These are phyloP conservation scores for Cordyceps tenuipes DNA, from an alignment of 2,329 filamentous ascomycete species.

Conservation along the genomic window DNA sequence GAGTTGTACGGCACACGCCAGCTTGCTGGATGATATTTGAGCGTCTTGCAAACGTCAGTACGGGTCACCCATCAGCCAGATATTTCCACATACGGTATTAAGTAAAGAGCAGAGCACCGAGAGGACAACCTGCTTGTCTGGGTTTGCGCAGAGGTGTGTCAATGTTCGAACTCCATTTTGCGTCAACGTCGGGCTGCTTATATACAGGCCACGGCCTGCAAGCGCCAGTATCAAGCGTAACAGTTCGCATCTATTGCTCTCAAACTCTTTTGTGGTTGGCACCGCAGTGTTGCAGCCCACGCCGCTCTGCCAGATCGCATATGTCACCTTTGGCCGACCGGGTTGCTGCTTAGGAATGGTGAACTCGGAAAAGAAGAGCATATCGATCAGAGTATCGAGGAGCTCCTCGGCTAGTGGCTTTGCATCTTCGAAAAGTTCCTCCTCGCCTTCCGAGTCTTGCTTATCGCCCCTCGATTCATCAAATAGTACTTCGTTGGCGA, in stretches of 20 bases:
- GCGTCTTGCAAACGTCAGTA: constrained; percentile 46
- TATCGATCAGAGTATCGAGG: constrained; percentile 78
- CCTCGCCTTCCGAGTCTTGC: constrained; percentile 34
- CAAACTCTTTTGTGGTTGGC: constrained; percentile 81
- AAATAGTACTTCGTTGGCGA: constrained; percentile 72
- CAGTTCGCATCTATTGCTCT: constrained; percentile 88
- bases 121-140: constrained; percentile 85
- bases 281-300: constrained; percentile 90
- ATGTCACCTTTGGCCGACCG: constrained; percentile 72
- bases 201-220: constrained; percentile 88
- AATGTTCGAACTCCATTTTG: constrained; percentile 75
- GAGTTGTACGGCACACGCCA: constrained; percentile 95
- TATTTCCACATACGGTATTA: constrained; percentile 62
- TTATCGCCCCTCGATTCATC: constrained; percentile 60
- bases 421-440: constrained; percentile 66
- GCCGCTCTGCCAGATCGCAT: constrained; percentile 96
- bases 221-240: constrained; percentile 77
- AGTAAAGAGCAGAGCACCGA: constrained; percentile 86
- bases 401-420: constrained; percentile 89
- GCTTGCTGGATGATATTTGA: constrained; percentile 91
- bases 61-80: neutral
- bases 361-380: constrained; percentile 87
- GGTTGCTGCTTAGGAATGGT: constrained; percentile 68
- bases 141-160: constrained; percentile 79
- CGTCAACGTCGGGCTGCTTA: constrained; percentile 69